Evolutionary conservation across 2,329 filamentous ascomycete genomes (phyloP).

Genomic region (Ophiostoma montium): DNA sequence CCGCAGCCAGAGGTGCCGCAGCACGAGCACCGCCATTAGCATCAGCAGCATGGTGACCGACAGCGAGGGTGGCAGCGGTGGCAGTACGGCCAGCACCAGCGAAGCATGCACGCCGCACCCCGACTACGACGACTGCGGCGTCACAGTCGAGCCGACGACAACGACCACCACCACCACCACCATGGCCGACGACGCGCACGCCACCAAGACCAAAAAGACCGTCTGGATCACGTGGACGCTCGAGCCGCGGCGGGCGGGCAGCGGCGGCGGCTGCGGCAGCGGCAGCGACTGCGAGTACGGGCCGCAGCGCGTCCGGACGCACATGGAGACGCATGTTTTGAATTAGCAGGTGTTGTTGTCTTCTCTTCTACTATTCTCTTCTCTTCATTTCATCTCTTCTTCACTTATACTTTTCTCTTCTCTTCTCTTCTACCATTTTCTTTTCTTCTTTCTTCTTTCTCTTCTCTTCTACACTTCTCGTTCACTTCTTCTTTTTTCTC

Average conservation of each 20-base stretch:
- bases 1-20: background rate
- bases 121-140: background rate
- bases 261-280: conserved; percentile 1
- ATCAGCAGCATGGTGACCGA: conserved; percentile 8
- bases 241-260: conserved; percentile 7
- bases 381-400: background rate
- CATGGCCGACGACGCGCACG: background rate
- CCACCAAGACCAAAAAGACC: conserved; percentile 11
- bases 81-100: conserved; percentile 3
- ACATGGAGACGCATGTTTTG: conserved; percentile 10
- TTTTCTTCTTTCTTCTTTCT: too few relatives aligned
- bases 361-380: background rate
- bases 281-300: conserved; percentile 5
- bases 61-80: conserved; percentile 2
- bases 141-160: background rate
- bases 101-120: conserved; percentile 3
- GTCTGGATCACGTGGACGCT: conserved; percentile 12
- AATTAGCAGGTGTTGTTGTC: background rate
- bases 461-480: too few relatives aligned
- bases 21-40: conserved; percentile 2
- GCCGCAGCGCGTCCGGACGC: conserved; percentile 10
- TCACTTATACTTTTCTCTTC: too few relatives aligned
- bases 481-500: too few relatives aligned
- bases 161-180: background rate
- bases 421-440: too few relatives aligned